Evolutionary conservation across 2,329 filamentous ascomycete species (phyloP).

Genomic region (Pestalotiopsis sp.): DNA sequence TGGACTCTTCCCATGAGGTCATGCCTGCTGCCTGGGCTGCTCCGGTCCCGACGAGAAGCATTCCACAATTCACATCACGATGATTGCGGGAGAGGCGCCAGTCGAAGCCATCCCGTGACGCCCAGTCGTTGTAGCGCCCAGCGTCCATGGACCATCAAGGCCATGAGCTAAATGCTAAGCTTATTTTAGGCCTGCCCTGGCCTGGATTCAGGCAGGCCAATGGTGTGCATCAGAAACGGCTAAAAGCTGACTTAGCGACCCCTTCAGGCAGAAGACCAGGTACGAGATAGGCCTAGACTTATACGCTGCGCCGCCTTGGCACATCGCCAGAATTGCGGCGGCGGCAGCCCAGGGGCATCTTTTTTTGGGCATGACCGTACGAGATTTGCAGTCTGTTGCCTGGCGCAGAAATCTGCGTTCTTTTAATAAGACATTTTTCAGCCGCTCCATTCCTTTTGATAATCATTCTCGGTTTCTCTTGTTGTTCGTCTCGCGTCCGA

Average conservation of each 20-base stretch:
- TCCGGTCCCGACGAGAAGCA: neutral
- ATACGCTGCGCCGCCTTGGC: conserved; percentile 4
- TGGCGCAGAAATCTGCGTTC: neutral
- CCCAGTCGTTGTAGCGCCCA: neutral
- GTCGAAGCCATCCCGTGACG: neutral
- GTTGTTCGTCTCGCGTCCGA: neutral
- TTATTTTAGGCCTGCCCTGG: neutral
- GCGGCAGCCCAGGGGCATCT: neutral
- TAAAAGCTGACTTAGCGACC: neutral
- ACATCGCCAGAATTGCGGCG: neutral
- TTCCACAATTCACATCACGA: neutral
- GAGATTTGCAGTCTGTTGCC: conserved; percentile 1
- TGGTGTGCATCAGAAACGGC: neutral
- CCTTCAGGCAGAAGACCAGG: neutral
- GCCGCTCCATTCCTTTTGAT: neutral
- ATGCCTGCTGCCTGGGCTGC: too few relatives aligned
- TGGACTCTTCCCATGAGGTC: too few relatives aligned
- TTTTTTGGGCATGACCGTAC: neutral
- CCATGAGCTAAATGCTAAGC: conserved; percentile 1
- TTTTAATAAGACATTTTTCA: neutral
- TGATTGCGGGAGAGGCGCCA: neutral
- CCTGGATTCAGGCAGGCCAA: neutral
- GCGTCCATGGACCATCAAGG: neutral
- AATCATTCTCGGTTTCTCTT: neutral
- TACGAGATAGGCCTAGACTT: neutral